Percentiles rank a stretch among this genome's conserved stretches.
Conservation (phyloP, 345 rosid species). For the Rhizophora apiculata region DNA sequence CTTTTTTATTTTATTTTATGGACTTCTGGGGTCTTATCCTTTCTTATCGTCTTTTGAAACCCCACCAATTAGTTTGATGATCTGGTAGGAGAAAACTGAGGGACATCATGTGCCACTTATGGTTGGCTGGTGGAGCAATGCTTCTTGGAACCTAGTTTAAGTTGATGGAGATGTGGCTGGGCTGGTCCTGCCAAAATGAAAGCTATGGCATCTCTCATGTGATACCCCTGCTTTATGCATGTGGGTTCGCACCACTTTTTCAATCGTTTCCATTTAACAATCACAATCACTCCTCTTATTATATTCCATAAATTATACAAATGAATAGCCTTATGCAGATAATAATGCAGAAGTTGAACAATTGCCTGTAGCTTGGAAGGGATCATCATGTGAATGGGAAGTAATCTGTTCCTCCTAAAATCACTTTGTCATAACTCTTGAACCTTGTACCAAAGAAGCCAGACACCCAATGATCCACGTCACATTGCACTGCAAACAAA, state of each 20-base stretch:
- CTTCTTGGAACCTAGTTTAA: slow-evolving; percentile 24
- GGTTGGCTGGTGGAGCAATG: slow-evolving; percentile 16
- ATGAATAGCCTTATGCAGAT: neutral
- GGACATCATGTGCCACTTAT: slow-evolving; percentile 32
- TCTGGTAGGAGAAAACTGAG: slow-evolving; percentile 12
- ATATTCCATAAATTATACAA: neutral
- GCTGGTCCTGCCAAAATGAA: slow-evolving; percentile 28
- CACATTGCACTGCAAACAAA: too few relatives aligned
- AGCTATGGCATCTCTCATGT: slow-evolving; percentile 43
- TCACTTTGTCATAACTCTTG: too few relatives aligned
- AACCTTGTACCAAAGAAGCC: too few relatives aligned
- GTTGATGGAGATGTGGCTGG: slow-evolving; percentile 11
- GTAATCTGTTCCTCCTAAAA: too few relatives aligned
- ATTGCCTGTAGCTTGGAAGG: too few relatives aligned
- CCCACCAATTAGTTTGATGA: slow-evolving; percentile 5
- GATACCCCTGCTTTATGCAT: slow-evolving; percentile 42
- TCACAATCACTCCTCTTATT: slow-evolving; percentile 23
- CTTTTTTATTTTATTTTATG: neutral
- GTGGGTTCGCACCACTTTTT: slow-evolving; percentile 39
- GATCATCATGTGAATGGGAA: too few relatives aligned
- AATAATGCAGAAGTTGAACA: too few relatives aligned
- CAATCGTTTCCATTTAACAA: slow-evolving; percentile 16
- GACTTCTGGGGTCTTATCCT: neutral
- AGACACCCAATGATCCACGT: too few relatives aligned
- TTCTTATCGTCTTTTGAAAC: slow-evolving; percentile 10